Evolutionary conservation across 2,329 filamentous ascomycete species (phyloP).

Genomic region (Karstenula rhodostoma): DNA sequence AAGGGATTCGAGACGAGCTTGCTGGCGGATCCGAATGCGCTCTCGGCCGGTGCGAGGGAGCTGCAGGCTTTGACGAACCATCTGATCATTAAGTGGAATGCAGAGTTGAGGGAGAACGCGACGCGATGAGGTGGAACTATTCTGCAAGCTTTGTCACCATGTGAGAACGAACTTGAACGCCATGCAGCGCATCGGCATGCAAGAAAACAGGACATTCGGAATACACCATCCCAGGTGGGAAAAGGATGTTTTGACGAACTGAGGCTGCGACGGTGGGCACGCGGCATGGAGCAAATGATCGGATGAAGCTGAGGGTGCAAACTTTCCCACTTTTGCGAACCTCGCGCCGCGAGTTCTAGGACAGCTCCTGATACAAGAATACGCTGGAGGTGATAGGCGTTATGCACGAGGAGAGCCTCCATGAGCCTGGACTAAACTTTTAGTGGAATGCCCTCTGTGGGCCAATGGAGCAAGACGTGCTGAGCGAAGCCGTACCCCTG

Average conservation of each 20-base stretch:
- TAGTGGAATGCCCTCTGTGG: conserved; percentile 36
- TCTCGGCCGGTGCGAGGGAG: conserved; percentile 35
- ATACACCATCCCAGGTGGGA: conserved; percentile 26
- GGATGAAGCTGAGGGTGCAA: conserved; percentile 21
- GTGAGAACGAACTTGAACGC: conserved; percentile 20
- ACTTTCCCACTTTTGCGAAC: conserved; percentile 10
- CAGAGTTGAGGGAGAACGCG: conserved; percentile 28
- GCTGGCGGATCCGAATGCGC: conserved; percentile 37
- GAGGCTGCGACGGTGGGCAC: conserved; percentile 23
- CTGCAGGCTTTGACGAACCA: conserved; percentile 38
- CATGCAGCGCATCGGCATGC: conserved; percentile 32
- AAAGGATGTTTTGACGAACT: conserved; percentile 36
- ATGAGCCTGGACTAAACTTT: conserved; percentile 28
- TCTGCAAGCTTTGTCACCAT: not conserved
- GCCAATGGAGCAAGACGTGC: conserved; percentile 29
- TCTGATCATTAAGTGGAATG: conserved; percentile 44
- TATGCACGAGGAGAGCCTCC: conserved; percentile 29
- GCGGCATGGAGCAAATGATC: conserved; percentile 26
- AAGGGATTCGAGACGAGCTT: conserved; percentile 39
- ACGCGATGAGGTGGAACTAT: conserved; percentile 8
- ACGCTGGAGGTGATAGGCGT: conserved; percentile 21
- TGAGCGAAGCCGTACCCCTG: conserved; percentile 25
- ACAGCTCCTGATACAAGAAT: conserved; percentile 18
- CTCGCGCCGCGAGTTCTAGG: conserved; percentile 19
- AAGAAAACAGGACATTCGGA: conserved; percentile 4